Base-by-base conservation (phyloP, 2,329 filamentous ascomycete species). In the Trichoderma harzianum region DNA sequence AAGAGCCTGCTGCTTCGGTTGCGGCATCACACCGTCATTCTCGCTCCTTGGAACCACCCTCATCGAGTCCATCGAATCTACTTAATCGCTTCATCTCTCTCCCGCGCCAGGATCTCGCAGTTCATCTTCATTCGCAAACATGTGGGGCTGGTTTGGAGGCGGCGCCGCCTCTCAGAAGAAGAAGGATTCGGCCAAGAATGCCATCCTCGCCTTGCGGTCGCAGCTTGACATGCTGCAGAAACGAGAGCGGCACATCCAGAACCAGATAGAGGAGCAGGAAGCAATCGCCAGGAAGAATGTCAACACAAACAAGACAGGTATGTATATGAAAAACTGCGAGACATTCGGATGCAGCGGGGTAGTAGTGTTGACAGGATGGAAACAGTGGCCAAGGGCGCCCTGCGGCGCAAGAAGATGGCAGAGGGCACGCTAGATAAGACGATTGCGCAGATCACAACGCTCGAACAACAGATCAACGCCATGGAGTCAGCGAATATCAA, bases 401-500 rank as follows among this genome's bases (percentile, higher is more conserved):
- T 99, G 75, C 90, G 93, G 85, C 91, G 95, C 82, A 98, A 98
- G 89, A 98, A 99, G 89, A 88, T 90, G 76, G 93, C 96, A 78
- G 94, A 98, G 83, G 92, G 95, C 82, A 93, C 93, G 71, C 89
- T 98, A 72, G 94, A 97, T 76, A 95, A 98, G 84, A 98, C 95
- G 1, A 88, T 90, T 72, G 90, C 92, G 36, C 95, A 98, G 84
- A 97, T 98, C 79, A 90, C 91, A 77, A 97, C 96, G 26, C 87
- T 99, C 58, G 96, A 99, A 82, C 92, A 95, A 79, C 94, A 99
- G 82, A 97, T 98, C 79, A 96, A 96, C 82, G 92, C 93, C 73
- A 98, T 99, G 85, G 96, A 99, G 83, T 94, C 95, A 62, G 96
- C 96, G 74, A 99, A 98, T 82, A 98, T 99, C 86, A 99, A 99